Evolutionary conservation across 2,329 filamentous ascomycete genomes (phyloP).

Genomic region (Emergomyces orientalis): DNA sequence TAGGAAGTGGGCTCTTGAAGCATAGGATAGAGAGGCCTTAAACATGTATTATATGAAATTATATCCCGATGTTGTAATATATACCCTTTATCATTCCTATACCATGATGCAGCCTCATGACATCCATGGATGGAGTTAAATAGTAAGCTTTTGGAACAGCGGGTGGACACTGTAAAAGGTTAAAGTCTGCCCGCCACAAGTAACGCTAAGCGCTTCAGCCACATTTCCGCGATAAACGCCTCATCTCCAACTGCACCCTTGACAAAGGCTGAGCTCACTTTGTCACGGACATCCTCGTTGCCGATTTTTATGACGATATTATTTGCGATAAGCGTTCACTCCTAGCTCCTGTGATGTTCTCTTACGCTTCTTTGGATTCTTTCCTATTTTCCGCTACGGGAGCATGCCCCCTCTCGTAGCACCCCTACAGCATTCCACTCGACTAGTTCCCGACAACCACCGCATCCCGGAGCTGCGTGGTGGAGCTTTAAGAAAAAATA

Average conservation of each 20-base stretch:
- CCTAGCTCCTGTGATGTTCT: slow-evolving; percentile 9
- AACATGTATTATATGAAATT: not conserved
- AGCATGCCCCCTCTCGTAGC: slow-evolving; percentile 22
- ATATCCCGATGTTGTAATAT: slow-evolving; percentile 4
- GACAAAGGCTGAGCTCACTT: not conserved
- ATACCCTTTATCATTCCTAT: not conserved
- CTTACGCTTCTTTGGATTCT: slow-evolving; percentile 10
- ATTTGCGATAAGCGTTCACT: not conserved
- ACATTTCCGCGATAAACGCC: slow-evolving; percentile 1
- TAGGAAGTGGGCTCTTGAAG: not conserved
- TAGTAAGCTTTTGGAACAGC: no score
- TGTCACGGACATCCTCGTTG: not conserved
- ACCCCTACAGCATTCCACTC: slow-evolving; percentile 12
- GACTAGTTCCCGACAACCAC: slow-evolving; percentile 3
- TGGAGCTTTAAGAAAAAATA: slow-evolving; percentile 7
- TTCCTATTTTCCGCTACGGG: slow-evolving; percentile 16
- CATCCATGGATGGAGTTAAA: no score
- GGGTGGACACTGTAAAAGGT: not conserved
- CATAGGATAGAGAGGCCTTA: not conserved
- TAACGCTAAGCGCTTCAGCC: not conserved
- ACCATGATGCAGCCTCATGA: no score
- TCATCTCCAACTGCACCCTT: not conserved
- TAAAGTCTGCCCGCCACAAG: not conserved
- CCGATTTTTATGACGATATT: not conserved
- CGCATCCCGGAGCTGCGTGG: not conserved